These are phyloP conservation scores for Rhodotorula sp. DNA, from an alignment of 1,284 basidiomycete genomes.

Conservation along the genomic window DNA sequence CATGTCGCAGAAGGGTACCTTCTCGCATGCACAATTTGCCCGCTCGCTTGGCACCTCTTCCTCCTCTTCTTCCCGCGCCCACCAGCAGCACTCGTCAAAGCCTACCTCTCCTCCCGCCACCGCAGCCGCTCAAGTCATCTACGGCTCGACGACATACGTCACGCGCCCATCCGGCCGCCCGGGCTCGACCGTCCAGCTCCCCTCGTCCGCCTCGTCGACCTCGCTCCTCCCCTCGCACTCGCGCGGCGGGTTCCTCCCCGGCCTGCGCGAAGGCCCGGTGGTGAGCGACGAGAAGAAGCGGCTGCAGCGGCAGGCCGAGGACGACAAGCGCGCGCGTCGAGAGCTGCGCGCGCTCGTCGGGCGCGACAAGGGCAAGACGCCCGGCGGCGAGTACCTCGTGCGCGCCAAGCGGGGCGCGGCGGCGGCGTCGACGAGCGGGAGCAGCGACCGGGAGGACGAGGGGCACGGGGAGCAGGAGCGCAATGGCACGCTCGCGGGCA, in stretches of 20 bases:
- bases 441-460: constrained; percentile 9
- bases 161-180: neutral
- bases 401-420: neutral
- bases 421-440: neutral
- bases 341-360: constrained; percentile 22
- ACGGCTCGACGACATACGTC: constrained; percentile 9
- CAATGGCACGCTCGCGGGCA: constrained; percentile 1
- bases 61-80: neutral
- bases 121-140: neutral
- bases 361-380: constrained; percentile 24
- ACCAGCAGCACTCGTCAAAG: neutral
- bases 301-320: constrained; percentile 6
- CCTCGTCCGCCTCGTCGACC: neutral
- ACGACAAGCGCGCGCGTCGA: constrained; percentile 7
- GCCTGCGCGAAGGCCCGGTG: constrained; percentile 28
- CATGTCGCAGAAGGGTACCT: constrained; percentile 10
- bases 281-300: constrained; percentile 25
- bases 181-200: neutral
- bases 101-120: neutral
- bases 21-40: constrained; percentile 6
- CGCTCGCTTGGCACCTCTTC: constrained; percentile 18
- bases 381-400: constrained; percentile 22
- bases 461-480: constrained; percentile 3
- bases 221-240: constrained; percentile 7
- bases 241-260: constrained; percentile 15